Evolutionary conservation across 208 protist species (phyloP), one percentile per base, ranked within the genome.

Genomic region (Trypanosoma scelopori): DNA sequence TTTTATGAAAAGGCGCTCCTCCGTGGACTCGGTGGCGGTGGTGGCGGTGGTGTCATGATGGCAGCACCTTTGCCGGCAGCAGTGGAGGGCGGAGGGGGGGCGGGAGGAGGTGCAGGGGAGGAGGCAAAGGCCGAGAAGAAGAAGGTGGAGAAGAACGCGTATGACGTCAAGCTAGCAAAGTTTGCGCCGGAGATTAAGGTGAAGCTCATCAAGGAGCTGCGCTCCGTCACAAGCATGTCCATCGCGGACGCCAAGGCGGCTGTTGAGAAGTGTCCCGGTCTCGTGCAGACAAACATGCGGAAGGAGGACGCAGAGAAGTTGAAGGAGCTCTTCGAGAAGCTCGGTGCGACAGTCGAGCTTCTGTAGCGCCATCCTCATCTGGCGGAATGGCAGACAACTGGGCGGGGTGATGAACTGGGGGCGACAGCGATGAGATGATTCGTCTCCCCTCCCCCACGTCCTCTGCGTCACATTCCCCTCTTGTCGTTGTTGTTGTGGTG

Each of bases 191-290:
- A 93, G 43, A 86, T 89, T 37, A 96, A 96, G 81, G 87, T 94
- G 37, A 93, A 96, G 75, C 81, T 96, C 11, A 96, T 96, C 61
- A 96, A 96, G 79, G 87, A 96, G 76, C 86, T 96, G 18, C 87
- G 91, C 55, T 82, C 74, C 41, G 87, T 96, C 55, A 94, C 91
- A 1, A 92, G 65, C 66, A 69, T 94, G 37, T 90, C 80, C 70
- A 92, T 96, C 49, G 73, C 85, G 13, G 91, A 96, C 61, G 91
- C 91, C 18, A 96, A 96, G 81, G 84, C 85, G 57, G 88, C 87
- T 6, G 84, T 96, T 50, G 91, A 96, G 68, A 96, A 93, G 78
- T 91, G 85, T 71, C 89, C 89, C 0, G 91, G 91, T 20, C 70
- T 96, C n/a, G 87, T 96, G 49, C 81, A 79, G 30, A 92, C 79